Conservation (phyloP, 1,284 basidiomycete species). For the Irpex rosettiformis region DNA sequence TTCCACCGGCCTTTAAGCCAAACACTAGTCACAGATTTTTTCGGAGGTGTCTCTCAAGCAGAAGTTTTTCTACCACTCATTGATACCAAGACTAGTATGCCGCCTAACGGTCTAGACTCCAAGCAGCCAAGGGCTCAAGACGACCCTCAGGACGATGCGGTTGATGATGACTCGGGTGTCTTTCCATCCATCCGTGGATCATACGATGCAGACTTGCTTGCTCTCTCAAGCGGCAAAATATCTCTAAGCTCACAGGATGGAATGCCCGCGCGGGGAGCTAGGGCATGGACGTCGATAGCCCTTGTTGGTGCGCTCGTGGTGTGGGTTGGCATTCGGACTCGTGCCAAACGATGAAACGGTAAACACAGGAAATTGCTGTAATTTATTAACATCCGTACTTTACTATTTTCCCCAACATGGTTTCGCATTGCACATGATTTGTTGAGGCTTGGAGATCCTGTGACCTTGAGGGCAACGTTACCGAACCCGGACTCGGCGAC, state of each 20-base stretch:
- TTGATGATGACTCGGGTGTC: background rate
- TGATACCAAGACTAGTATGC: background rate
- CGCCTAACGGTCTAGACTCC: background rate
- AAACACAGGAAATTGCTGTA: too few relatives aligned
- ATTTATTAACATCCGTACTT: background rate
- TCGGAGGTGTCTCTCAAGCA: constrained; percentile 87
- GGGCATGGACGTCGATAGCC: constrained; percentile 36
- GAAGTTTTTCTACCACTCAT: constrained; percentile 44
- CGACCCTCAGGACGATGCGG: constrained; percentile 2
- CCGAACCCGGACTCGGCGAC: background rate
- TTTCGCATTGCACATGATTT: background rate
- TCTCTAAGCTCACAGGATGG: background rate
- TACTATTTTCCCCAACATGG: background rate
- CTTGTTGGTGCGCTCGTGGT: constrained; percentile 32
- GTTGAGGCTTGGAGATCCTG: background rate
- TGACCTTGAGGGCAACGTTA: background rate
- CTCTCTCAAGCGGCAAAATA: background rate
- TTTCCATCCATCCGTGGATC: background rate
- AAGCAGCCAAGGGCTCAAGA: constrained; percentile 6
- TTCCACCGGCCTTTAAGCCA: constrained; percentile 67
- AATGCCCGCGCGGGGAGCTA: constrained; percentile 13
- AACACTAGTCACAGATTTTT: constrained; percentile 92
- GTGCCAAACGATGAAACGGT: background rate
- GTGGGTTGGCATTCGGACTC: constrained; percentile 25
- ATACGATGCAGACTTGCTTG: background rate